phyloP scores from a whole-genome alignment of 1,284 basidiomycete genomes.

The Cryptococcus depauperatus region DNA sequence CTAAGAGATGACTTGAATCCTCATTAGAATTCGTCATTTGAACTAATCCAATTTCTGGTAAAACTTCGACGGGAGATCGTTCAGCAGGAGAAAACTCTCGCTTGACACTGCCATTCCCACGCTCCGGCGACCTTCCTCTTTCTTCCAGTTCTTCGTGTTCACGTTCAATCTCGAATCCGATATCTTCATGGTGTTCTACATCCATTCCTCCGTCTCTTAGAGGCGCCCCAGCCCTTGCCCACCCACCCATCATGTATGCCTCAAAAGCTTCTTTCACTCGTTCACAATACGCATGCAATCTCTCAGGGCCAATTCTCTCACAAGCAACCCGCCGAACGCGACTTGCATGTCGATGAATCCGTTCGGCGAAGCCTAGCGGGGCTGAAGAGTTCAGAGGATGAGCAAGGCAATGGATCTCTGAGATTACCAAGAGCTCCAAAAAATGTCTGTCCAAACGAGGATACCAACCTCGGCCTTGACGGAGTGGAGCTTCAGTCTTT shows the following conservation, averaged over 20 bases:
- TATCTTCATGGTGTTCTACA: constrained; percentile 6
- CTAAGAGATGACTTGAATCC: background rate
- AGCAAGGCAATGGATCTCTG: constrained; percentile 37
- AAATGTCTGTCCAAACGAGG: constrained; percentile 39
- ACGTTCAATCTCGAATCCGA: background rate
- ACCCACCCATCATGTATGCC: constrained; percentile 32
- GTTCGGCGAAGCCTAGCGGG: constrained; percentile 20
- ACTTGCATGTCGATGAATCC: constrained; percentile 32
- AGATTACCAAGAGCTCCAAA: constrained; percentile 39
- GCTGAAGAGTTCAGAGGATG: constrained; percentile 19
- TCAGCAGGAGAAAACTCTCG: background rate
- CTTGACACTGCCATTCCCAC: constrained; percentile 3
- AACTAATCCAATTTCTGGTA: no score
- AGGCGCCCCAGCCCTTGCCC: constrained; percentile 7
- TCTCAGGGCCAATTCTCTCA: constrained; percentile 36
- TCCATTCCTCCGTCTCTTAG: background rate
- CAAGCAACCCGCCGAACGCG: constrained; percentile 39
- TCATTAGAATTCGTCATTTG: constrained; percentile 1
- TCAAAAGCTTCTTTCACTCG: constrained; percentile 40
- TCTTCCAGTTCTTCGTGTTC: constrained; percentile 9
- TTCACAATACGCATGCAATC: constrained; percentile 41
- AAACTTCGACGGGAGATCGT: background rate
- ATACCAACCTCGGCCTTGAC: constrained; percentile 39
- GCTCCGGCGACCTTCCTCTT: constrained; percentile 5
- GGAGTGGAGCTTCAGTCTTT: constrained; percentile 34